Evolutionary conservation across 495 filamentous ascomycete species (phyloP), one percentile per base, ranked within the genome.

Genomic region (Penicillium fimorum): DNA sequence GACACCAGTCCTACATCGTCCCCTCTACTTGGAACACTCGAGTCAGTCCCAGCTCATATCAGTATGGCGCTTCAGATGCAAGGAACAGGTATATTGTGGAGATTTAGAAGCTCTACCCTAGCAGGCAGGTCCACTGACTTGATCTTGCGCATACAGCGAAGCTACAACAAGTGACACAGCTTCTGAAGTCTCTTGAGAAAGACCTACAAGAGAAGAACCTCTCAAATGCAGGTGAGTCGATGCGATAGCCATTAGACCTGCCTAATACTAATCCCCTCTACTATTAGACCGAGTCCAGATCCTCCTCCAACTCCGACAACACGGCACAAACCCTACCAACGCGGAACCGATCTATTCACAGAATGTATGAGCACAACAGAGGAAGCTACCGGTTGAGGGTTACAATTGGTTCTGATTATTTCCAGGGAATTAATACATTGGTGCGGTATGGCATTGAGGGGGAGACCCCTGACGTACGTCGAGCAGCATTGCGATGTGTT

Each of bases 401-500:
- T 18, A 8, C 5, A 20, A n/a, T 17, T 15, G 22, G 38, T 42
- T 68, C 64, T 75, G 55, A 73, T 38, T 40, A 22, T 37, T 13
- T 59, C 9, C 57, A 96, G 89, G 91, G 91, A 6, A 87, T 98
- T 38, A 74, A 85, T 42, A 85, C 79, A 5, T 75, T 98, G 37
- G 76, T 82, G 37, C 82, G 75, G 40, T 85, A 94, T 75, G 90
- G 85, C 17, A 86, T 97, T 55, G 75, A 83, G 24, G 65, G 68
- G 7, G 78, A 86, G 49, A 84, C 81, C 8, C 54, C 75, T 0
- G 77, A 81, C 5, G 82, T 87, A 2, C 89, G 89, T 7, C 84
- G 84, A 49, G 85, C 91, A 64, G 94, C 92, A 4, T 72, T 97
- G 30, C 83, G 91, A 55, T 91, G 91, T 60, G 76, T 97, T 25